A percentile compares a stretch with the other conserved stretches of the same genome.
Conservation (phyloP, 1,284 basidiomycete species). For the Leccinum solheimii region DNA sequence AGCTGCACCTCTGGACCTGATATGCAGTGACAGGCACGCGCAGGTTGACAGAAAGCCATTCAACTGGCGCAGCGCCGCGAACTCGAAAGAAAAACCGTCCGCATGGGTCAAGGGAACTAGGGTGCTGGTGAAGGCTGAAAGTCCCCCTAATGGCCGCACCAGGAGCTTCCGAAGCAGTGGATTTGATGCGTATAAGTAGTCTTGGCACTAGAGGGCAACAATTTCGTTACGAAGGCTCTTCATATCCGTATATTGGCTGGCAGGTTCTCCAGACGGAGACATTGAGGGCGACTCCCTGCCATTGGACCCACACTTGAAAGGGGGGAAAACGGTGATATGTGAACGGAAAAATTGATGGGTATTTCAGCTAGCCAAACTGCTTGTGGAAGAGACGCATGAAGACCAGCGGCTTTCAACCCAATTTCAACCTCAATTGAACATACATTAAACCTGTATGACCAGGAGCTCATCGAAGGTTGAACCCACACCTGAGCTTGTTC, state of each 20-base stretch:
- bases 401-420: not conserved
- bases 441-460: not conserved
- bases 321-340: not conserved
- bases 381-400: not conserved
- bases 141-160: not conserved
- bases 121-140: not conserved
- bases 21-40: constrained; percentile 3
- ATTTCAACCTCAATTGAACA: not conserved
- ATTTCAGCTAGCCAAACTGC: not conserved
- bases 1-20: not conserved
- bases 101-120: not conserved
- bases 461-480: not conserved
- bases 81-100: not conserved
- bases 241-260: not conserved
- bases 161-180: not conserved
- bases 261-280: not conserved
- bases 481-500: not conserved
- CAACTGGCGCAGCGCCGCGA: not conserved
- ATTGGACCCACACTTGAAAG: not conserved
- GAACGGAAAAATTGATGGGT: not conserved
- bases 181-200: not conserved
- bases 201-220: not conserved
- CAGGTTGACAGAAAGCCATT: not conserved
- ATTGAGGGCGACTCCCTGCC: not conserved
- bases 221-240: not conserved